phyloP scores from a whole-genome alignment of 345 rosid species.

The Populus davidiana region DNA sequence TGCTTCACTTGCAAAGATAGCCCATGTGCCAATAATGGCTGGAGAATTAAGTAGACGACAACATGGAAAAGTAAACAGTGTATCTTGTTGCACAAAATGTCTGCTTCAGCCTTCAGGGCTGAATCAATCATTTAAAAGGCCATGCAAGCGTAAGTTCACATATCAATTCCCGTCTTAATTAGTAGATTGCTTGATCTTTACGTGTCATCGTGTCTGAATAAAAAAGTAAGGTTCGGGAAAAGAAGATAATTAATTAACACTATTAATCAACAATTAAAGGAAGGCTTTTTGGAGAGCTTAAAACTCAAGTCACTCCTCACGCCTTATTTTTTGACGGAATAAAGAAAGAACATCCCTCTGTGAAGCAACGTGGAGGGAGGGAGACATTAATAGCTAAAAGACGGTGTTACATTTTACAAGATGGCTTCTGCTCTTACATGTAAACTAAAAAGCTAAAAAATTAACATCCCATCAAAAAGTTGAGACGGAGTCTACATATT shows the following conservation, averaged over 20 bases:
- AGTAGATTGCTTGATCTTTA: neutral
- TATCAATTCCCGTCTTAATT: neutral
- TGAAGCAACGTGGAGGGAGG: neutral
- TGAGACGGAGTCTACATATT: neutral
- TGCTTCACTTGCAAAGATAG: neutral
- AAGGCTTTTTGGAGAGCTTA: conserved; percentile 10
- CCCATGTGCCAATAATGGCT: conserved; percentile 11
- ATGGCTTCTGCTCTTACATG: neutral
- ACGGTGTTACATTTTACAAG: neutral
- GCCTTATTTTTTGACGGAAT: conserved; percentile 23
- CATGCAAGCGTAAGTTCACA: conserved; percentile 6
- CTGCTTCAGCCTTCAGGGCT: neutral
- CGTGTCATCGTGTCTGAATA: neutral
- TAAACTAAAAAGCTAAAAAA: neutral
- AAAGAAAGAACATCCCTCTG: conserved; percentile 13
- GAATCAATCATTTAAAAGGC: neutral
- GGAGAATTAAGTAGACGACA: neutral
- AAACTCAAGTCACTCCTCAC: conserved; percentile 9
- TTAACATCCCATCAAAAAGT: neutral
- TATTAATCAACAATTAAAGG: neutral
- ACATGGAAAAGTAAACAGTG: neutral
- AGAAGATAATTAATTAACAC: neutral
- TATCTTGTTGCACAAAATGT: neutral
- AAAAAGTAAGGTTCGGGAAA: neutral
- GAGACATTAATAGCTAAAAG: neutral